phyloP scores from a whole-genome alignment of 176 grass and related monocot species.

The Ampelocalamus luodianensis region DNA sequence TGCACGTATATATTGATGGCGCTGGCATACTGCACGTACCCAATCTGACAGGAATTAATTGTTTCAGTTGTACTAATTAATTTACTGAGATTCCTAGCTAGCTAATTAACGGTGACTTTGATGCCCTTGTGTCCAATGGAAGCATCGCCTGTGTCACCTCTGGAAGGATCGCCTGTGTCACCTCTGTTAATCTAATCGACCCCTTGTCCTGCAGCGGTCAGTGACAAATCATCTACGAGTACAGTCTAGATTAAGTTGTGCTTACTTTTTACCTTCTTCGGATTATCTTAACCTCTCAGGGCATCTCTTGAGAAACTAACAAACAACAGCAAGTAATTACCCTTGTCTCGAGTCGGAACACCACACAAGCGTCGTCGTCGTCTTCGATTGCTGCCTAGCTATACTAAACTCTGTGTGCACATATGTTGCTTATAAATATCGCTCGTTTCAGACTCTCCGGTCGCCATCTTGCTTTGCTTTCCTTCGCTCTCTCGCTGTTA shows the following conservation, averaged over 20 bases:
- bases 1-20: conserved; percentile 40
- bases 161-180: conserved; percentile 39
- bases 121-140: conserved; percentile 59
- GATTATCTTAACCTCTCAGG: neutral
- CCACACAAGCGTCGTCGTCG: conserved; percentile 30
- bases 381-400: neutral
- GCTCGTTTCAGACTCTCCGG: conserved; percentile 6
- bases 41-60: conserved; percentile 70
- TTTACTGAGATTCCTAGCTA: conserved; percentile 55
- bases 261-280: neutral
- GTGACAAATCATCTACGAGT: conserved; percentile 24
- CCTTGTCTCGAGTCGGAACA: conserved; percentile 47
- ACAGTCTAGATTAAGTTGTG: conserved; percentile 2
- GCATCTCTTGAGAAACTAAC: conserved; percentile 62
- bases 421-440: conserved; percentile 44
- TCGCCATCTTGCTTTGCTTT: conserved; percentile 12
- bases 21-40: conserved; percentile 8
- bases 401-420: neutral
- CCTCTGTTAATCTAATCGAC: conserved; percentile 21
- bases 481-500: neutral
- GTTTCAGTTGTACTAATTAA: conserved; percentile 26
- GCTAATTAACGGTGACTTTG: conserved; percentile 55
- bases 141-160: conserved; percentile 37
- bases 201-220: conserved; percentile 35
- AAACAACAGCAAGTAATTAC: conserved; percentile 52